A percentile compares a stretch with the other conserved stretches of the same genome.
Conservation (phyloP, 768 basidiomycete genomes). For the Lactarius hengduanensis region DNA sequence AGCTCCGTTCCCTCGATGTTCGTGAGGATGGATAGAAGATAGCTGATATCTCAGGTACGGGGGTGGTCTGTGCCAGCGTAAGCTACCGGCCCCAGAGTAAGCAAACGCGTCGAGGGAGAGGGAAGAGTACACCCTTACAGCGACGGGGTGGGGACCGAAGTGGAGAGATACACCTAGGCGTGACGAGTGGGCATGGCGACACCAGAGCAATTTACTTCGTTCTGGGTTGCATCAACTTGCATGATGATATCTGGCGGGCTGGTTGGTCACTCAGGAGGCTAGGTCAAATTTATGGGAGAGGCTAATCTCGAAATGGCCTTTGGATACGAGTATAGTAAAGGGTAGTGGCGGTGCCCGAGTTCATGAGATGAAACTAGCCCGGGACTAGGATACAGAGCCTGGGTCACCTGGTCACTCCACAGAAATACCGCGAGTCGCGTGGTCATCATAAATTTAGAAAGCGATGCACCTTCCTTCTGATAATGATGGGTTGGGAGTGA, state of each 20-base stretch:
- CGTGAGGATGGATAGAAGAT: no score
- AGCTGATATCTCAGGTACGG: no score
- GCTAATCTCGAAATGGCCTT: no score
- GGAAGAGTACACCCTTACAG: no score
- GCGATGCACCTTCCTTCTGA: neutral
- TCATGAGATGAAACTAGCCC: neutral
- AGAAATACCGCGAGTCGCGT: neutral
- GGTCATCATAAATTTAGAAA: neutral
- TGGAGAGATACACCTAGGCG: neutral
- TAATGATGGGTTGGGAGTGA: neutral
- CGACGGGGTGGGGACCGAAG: no score
- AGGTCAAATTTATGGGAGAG: neutral
- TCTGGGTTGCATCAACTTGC: neutral
- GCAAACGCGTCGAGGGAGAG: no score
- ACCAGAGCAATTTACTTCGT: slow-evolving; percentile 1
- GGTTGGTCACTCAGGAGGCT: neutral
- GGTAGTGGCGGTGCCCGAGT: no score
- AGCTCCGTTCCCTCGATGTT: no score
- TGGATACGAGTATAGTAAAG: no score
- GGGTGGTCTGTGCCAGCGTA: no score
- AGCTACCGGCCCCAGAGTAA: no score
- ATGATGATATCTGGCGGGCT: neutral
- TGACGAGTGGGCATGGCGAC: slow-evolving; percentile 7
- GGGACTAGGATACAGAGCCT: neutral
- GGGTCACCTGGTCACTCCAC: neutral